A percentile compares a stretch with the other conserved stretches of the same genome.
Evolutionary conservation across 441 rosid genomes (phyloP).

Genomic region (Gossypium schwendimanii): DNA sequence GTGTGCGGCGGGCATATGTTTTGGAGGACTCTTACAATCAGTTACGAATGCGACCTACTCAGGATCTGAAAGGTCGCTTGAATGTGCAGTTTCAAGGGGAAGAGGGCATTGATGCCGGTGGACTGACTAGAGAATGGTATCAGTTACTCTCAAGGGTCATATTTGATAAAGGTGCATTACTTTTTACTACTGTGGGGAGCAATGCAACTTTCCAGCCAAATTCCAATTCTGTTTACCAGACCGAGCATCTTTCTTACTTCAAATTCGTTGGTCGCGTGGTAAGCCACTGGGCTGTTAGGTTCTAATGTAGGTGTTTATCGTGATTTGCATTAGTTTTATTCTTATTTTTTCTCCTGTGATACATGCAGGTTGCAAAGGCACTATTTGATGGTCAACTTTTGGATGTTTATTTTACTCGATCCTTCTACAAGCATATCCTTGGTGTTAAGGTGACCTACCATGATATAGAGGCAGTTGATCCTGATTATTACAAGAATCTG

Average conservation of each 20-base stretch:
- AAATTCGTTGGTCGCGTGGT: constrained; percentile 97
- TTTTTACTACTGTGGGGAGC: constrained; percentile 92
- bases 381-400: constrained; percentile 95
- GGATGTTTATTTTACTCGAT: constrained; percentile 97
- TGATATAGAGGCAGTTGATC: constrained; percentile 99
- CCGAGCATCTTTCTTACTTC: constrained; percentile 97
- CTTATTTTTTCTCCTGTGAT: constrained; percentile 16
- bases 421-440: constrained; percentile 94
- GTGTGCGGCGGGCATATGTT: constrained; percentile 88
- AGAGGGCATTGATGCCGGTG: constrained; percentile 99
- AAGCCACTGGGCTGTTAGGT: constrained; percentile 20
- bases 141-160: constrained; percentile 91
- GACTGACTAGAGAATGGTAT: constrained; percentile 98
- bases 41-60: constrained; percentile 86
- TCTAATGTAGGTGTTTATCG: constrained; percentile 4
- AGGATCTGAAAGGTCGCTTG: constrained; percentile 87
- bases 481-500: constrained; percentile 94
- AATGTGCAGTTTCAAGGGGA: constrained; percentile 98
- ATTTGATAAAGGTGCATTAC: constrained; percentile 93
- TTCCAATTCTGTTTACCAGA: constrained; percentile 93
- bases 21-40: constrained; percentile 98
- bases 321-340: background rate
- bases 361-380: constrained; percentile 86
- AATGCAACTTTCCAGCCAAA: constrained; percentile 96
- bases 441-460: constrained; percentile 97